Conservation (phyloP, 345 rosid genomes). For the Euphorbia pulcherrima region DNA sequence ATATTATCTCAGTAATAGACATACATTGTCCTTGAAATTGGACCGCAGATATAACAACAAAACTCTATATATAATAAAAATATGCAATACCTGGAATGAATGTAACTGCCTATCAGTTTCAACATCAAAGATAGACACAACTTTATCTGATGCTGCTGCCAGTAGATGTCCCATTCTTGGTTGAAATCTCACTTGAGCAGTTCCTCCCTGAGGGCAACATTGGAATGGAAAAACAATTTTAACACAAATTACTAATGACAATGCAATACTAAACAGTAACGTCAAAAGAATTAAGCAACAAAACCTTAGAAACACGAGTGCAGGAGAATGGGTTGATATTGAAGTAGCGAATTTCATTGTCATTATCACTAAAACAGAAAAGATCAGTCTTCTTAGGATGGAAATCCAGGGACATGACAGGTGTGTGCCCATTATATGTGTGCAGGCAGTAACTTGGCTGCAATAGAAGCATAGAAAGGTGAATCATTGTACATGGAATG, state of each 20-base stretch:
- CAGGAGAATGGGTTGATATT: constrained; percentile 45
- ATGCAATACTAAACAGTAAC: background rate
- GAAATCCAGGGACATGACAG: constrained; percentile 65
- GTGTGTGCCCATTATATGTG: constrained; percentile 47
- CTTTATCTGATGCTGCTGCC: constrained; percentile 64
- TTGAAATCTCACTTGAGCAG: constrained; percentile 62
- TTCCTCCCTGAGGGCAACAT: constrained; percentile 42
- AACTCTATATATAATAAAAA: background rate
- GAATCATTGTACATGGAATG: background rate
- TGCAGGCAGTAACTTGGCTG: constrained; percentile 53
- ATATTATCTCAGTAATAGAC: background rate
- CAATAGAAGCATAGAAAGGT: constrained; percentile 16
- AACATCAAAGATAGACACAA: constrained; percentile 53
- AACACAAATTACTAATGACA: background rate
- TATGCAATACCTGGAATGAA: constrained; percentile 44
- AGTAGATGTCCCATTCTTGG: constrained; percentile 53
- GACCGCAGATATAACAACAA: background rate
- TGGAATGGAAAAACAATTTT: background rate
- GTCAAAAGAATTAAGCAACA: constrained; percentile 1
- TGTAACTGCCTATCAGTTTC: constrained; percentile 45
- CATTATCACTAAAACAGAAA: constrained; percentile 54
- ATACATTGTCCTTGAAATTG: background rate
- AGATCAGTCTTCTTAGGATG: constrained; percentile 62
- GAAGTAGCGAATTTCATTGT: constrained; percentile 53
- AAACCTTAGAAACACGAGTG: constrained; percentile 47